Base-by-base conservation (phyloP, 345 rosid species). In the Microthlaspi erraticum region DNA sequence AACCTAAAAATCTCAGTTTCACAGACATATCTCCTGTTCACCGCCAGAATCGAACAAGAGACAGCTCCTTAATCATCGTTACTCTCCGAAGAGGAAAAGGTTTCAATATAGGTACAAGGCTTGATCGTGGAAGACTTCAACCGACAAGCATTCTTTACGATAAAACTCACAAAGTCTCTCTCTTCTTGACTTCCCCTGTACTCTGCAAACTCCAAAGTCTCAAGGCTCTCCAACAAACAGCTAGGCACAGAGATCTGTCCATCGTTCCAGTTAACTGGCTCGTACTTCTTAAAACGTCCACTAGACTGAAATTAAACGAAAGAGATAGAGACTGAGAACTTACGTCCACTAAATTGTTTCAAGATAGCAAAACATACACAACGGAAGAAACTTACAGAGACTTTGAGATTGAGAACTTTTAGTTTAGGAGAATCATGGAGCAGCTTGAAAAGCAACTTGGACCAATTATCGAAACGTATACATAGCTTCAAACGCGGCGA, bases 191-290 rank as follows among this genome's bases (percentile, higher is more conserved):
- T 45, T 62, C 55, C 42, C 5, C 17, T 62, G 43, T 62, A 32
- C 55, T 36, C 42, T 7, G 31, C 32, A 62, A 16, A 62, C 55
- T 62, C 55, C 42, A 62, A 62, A 17, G 39, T 45, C 11, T 62
- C 67, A 62, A 62, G 54, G n/a, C 67, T 45, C 39, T 45, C 41
- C 42, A 62, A 62, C 67, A 62, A 62, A 32, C 42, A 62, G 2
- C 5, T 17, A 1, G 67, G 67, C 11, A 62, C 42, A 32, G 17
- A 45, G 67, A 26, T 26, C 29, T 26, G 0, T 3, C 29, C 29
- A 26, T 26, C 29, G 29, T 5, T 45, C 67, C 54, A 62, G 54
- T 10, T 45, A 45, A 31, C 17, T 6, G 26, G 54, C 17, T 31
- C 54, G 11, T 16, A 45, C 31, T 62, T 18, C 42, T 45, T 56